Evolutionary conservation across 768 basidiomycete species (phyloP), one percentile per base, ranked within the genome.

Genomic region (Tricholoma terreum): DNA sequence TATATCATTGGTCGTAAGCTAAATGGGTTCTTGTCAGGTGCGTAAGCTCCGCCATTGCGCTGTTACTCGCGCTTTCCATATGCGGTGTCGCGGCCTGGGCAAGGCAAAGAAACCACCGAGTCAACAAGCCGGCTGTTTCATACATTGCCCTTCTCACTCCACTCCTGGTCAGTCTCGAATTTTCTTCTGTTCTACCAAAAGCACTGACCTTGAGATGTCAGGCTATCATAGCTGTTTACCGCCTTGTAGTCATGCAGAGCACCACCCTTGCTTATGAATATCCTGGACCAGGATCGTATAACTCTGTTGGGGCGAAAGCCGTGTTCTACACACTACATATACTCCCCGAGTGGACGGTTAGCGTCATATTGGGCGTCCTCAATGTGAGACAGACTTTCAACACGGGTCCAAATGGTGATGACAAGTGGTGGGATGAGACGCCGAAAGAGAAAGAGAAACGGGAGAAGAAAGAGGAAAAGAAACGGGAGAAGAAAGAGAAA

Each of bases 251-350:
- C 38, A 72, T 75, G 73, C 55, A 58, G 43, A 45, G 63, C 34
- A 63, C 54, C 12, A 74, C 73, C 4, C 61, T 63, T 6, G 58
- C 68, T 15, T 54, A 69, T 27, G 57, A 57, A 11, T 68, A 67
- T 10, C 57, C 30, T 5, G 67, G 60, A 10, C 65, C 66, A 21
- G 60, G 57, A 33, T 69, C 73, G 2, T 67, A 61, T 22, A 74
- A 73, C 58, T 61, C 66, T 10, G 15, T 49, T 12, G 35, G 34
- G 0, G 69, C 66, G 42, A 75, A 75, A 57, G 63, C 61, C 3
- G 53, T 57, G 8, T 75, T 75, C 55, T 75, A 75, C 52, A 38
- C 70, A 19, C 56, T 75, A 27, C 69, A 73, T 49, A 61, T 75
- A 34, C 54, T 75, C 8, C 73, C 72, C 1, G 75, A 74, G 50